Evolutionary conservation across 306 rosid genomes (phyloP), one percentile per base, ranked within the genome.

Genomic region (Cicer bijugum): DNA sequence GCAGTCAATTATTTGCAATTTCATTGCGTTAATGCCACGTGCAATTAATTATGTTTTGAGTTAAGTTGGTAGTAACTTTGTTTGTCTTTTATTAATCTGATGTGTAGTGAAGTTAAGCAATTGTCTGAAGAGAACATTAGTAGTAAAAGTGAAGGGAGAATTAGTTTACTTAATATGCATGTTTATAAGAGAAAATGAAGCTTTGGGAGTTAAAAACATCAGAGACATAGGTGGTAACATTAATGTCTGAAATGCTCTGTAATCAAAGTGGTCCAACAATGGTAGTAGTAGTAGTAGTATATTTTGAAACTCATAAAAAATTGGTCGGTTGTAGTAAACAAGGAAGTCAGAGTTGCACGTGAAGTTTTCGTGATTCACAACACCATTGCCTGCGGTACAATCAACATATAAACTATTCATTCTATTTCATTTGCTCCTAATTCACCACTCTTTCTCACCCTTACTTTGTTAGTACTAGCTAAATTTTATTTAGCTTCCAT

Each of bases 291-390:
- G 1, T 40, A 7, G 55, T 48, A 59, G 76, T 62, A 45, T 79
- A 62, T 71, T 17, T 82, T 82, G 61, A 57, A 69, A 50, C n/a
- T 12, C 14, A 60, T 57, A 75, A 77, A 72, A 70, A 72, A 17
- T 46, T 71, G 81, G 71, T 75, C 80, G 84, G 86, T 75, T 81
- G 80, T 86, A 65, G 77, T 77, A 73, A 84, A 80, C 87, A 82
- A 82, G 77, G 72, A 84, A 69, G 89, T 84, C 93, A 91, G 91
- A 79, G 71, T 86, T 85, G 92, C 98, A 91, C 97, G 97, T 89
- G 98, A 88, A 89, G 81, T 74, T 86, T 89, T 91, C 81, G 94
- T 89, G 91, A 81, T 91, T 88, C 90, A 80, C 97, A 87, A 81
- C 68, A 86, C 55, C 88, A 78, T 89, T 93, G 86, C 96, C 93